Conservation (phyloP, 257 asterid species). For the Fraxinus cuspidata region DNA sequence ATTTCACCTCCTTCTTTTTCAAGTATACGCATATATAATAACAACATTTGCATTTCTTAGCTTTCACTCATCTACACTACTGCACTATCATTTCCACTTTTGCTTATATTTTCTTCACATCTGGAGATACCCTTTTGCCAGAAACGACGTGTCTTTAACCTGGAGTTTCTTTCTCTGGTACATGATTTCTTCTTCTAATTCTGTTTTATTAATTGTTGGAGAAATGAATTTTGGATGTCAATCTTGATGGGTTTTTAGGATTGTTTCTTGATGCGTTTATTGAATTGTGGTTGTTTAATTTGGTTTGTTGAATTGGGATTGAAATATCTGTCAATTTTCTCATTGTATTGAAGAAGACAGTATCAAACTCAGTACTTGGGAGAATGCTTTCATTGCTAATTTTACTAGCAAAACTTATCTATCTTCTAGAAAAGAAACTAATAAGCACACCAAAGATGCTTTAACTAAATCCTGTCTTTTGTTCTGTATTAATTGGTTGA, state of each 20-base stretch:
- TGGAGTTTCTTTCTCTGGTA: slow-evolving; percentile 34
- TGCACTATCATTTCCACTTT: slow-evolving; percentile 29
- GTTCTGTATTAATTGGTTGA: not conserved
- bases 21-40: not conserved
- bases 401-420: too few relatives aligned
- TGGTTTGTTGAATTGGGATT: not conserved
- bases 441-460: not conserved
- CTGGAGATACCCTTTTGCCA: slow-evolving; percentile 34
- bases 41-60: not conserved
- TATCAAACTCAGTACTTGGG: not conserved
- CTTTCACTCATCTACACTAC: slow-evolving; percentile 33
- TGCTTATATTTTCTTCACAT: slow-evolving; percentile 27
- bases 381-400: not conserved
- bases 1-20: not conserved
- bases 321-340: not conserved
- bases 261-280: not conserved
- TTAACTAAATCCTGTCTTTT: not conserved
- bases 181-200: slow-evolving; percentile 31
- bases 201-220: not conserved
- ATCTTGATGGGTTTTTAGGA: not conserved
- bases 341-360: not conserved
- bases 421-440: not conserved
- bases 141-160: slow-evolving; percentile 8
- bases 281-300: not conserved
- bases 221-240: not conserved